A percentile compares a stretch with the other conserved stretches of the same genome.
Conservation (phyloP, 2,329 filamentous ascomycete species). For the Phoma sp. region DNA sequence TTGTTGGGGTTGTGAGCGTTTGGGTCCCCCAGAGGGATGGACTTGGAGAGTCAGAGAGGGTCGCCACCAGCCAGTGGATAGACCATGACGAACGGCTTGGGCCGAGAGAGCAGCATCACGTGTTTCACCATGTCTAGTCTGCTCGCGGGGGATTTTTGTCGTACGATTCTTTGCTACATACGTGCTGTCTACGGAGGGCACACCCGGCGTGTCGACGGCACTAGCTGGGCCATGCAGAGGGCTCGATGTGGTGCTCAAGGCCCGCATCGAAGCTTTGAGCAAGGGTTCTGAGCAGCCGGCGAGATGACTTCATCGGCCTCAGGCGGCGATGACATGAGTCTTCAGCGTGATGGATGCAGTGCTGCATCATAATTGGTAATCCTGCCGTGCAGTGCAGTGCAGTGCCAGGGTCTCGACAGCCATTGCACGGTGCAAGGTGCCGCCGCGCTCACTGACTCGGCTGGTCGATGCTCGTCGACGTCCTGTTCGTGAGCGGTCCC, state of each 20-base stretch:
- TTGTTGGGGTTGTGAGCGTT: slow-evolving; percentile 23
- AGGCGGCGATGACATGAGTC: not conserved
- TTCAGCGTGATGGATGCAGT: not conserved
- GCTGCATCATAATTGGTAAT: not conserved
- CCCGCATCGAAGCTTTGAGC: slow-evolving; percentile 12
- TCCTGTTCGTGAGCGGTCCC: not conserved
- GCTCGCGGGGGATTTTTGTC: not conserved
- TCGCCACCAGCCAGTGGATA: slow-evolving; percentile 9
- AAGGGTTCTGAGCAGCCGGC: slow-evolving; percentile 12
- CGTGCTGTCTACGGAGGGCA: not conserved
- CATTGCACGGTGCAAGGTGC: not conserved
- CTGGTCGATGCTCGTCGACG: not conserved
- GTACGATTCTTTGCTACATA: no score
- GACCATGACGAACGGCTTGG: slow-evolving; percentile 5
- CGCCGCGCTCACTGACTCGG: not conserved
- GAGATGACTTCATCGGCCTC: slow-evolving; percentile 17
- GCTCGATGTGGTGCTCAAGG: not conserved
- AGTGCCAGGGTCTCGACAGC: not conserved
- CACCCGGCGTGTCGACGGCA: no score
- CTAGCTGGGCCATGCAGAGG: not conserved
- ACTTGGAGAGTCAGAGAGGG: slow-evolving; percentile 37
- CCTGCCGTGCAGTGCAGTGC: not conserved
- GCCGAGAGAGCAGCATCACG: slow-evolving; percentile 9
- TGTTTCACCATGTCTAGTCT: not conserved
- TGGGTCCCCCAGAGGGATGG: slow-evolving; percentile 42